Conservation (phyloP, 495 filamentous ascomycete genomes). For the Sphaerosporella brunnea region DNA sequence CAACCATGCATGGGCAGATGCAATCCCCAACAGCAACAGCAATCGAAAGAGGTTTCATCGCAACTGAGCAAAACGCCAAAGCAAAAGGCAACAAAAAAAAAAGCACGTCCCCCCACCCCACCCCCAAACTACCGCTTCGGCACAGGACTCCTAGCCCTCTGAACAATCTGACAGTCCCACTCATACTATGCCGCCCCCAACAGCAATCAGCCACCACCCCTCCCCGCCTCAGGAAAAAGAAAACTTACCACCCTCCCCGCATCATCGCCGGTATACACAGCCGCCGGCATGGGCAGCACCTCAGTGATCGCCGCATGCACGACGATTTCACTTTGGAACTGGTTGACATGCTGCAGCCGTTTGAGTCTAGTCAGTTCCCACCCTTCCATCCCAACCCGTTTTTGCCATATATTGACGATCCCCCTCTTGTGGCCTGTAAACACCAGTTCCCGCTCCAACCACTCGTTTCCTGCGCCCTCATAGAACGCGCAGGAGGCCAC, state of each 20-base stretch:
- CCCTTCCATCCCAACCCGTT: slow-evolving; percentile 30
- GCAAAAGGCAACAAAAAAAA: neutral
- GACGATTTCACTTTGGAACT: slow-evolving; percentile 55
- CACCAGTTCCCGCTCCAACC: slow-evolving; percentile 69
- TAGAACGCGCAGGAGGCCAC: slow-evolving; percentile 78
- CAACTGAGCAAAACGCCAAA: too few relatives aligned
- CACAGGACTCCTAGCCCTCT: slow-evolving; percentile 18
- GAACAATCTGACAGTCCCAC: slow-evolving; percentile 25
- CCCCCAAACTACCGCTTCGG: neutral
- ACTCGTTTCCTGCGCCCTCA: slow-evolving; percentile 80
- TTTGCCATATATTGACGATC: slow-evolving; percentile 58
- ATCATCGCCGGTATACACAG: slow-evolving; percentile 88
- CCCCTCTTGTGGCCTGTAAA: slow-evolving; percentile 78
- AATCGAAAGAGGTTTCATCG: too few relatives aligned
- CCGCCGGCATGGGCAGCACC: slow-evolving; percentile 62
- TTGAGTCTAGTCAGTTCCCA: slow-evolving; percentile 44
- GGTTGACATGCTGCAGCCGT: slow-evolving; percentile 66
- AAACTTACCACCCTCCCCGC: slow-evolving; percentile 56
- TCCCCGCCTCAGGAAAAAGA: too few relatives aligned
- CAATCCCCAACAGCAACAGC: too few relatives aligned
- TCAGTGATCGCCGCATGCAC: slow-evolving; percentile 70
- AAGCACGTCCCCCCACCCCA: too few relatives aligned
- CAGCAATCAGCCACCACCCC: too few relatives aligned
- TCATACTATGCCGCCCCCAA: slow-evolving; percentile 20
- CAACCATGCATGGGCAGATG: too few relatives aligned